A percentile compares a stretch with the other conserved stretches of the same genome.
These are phyloP conservation scores for Porodaedalea pini DNA, from an alignment of 1,284 basidiomycete genomes.

Conservation along the genomic window DNA sequence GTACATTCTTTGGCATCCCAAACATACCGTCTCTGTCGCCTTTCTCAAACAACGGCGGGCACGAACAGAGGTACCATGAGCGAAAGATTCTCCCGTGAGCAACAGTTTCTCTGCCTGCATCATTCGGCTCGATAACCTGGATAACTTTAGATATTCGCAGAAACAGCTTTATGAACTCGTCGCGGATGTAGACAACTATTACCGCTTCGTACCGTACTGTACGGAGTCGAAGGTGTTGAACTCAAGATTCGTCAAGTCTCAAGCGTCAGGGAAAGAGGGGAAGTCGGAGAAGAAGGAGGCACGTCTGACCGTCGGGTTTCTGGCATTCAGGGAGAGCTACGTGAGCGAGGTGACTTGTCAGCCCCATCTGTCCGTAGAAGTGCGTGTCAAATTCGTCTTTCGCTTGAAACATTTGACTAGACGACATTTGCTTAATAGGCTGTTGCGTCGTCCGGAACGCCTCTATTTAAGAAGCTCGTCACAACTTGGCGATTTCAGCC, in stretches of 20 bases:
- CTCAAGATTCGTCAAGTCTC: slow-evolving; percentile 26
- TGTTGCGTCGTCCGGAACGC: slow-evolving; percentile 76
- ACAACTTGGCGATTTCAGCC: slow-evolving; percentile 81
- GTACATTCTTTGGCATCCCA: slow-evolving; percentile 39
- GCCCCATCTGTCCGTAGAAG: slow-evolving; percentile 77
- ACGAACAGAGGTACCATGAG: slow-evolving; percentile 50
- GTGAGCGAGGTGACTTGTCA: slow-evolving; percentile 78
- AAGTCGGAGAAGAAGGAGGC: slow-evolving; percentile 64
- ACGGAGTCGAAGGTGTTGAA: slow-evolving; percentile 67
- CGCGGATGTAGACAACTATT: slow-evolving; percentile 84
- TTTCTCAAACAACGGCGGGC: slow-evolving; percentile 25
- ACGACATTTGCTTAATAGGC: slow-evolving; percentile 40
- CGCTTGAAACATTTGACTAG: not conserved
- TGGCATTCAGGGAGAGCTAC: slow-evolving; percentile 85
- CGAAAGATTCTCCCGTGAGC: slow-evolving; percentile 79
- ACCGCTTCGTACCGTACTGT: slow-evolving; percentile 89
- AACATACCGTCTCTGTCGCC: slow-evolving; percentile 40
- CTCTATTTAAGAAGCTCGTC: slow-evolving; percentile 80
- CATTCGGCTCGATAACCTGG: slow-evolving; percentile 6
- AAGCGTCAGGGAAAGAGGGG: slow-evolving; percentile 27
- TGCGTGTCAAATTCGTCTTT: slow-evolving; percentile 37
- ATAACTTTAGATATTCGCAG: slow-evolving; percentile 55
- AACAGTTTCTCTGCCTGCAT: slow-evolving; percentile 14
- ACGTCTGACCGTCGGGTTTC: slow-evolving; percentile 87
- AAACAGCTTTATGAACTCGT: slow-evolving; percentile 84